Conservation (phyloP, 441 rosid genomes). For the Euphorbia schlechtendalii region DNA sequence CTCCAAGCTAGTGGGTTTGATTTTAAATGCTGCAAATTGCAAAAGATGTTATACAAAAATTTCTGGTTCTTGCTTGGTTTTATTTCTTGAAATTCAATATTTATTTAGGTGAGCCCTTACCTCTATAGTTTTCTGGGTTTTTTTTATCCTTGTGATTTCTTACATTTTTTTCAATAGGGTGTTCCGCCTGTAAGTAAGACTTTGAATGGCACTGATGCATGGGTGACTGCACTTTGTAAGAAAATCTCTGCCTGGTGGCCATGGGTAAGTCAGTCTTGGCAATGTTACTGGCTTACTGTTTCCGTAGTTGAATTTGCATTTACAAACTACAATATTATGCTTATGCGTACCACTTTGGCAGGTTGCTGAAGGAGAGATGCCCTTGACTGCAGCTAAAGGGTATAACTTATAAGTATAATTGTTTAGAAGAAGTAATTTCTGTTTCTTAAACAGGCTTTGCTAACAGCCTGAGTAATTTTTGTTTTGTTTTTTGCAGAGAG, state of each 20-base stretch:
- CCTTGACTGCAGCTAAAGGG: conserved; percentile 55
- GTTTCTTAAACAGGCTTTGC: conserved; percentile 3
- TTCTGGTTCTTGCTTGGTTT: not conserved
- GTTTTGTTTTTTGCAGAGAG: conserved; percentile 36
- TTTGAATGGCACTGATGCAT: conserved; percentile 46
- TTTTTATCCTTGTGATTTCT: not conserved
- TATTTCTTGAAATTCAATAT: too few species aligned
- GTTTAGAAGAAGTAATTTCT: not conserved
- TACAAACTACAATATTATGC: conserved; percentile 3
- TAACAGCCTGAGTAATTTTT: conserved; percentile 12
- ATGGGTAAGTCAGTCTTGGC: conserved; percentile 42
- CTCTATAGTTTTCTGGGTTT: not conserved
- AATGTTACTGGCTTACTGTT: conserved; percentile 8
- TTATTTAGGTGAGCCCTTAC: not conserved
- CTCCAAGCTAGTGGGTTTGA: not conserved
- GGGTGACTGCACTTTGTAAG: conserved; percentile 79
- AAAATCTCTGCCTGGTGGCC: conserved; percentile 74
- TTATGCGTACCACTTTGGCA: conserved; percentile 21
- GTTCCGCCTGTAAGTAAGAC: conserved; percentile 60
- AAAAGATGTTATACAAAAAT: too few species aligned
- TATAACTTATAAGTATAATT: conserved; percentile 15
- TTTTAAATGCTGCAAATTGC: too few species aligned
- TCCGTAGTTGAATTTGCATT: conserved; percentile 3
- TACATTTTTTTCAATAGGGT: conserved; percentile 38
- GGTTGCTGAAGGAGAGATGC: conserved; percentile 81